These are phyloP conservation scores for Nannizzia gypsea DNA, from an alignment of 2,329 filamentous ascomycete species.

Conservation along the genomic window DNA sequence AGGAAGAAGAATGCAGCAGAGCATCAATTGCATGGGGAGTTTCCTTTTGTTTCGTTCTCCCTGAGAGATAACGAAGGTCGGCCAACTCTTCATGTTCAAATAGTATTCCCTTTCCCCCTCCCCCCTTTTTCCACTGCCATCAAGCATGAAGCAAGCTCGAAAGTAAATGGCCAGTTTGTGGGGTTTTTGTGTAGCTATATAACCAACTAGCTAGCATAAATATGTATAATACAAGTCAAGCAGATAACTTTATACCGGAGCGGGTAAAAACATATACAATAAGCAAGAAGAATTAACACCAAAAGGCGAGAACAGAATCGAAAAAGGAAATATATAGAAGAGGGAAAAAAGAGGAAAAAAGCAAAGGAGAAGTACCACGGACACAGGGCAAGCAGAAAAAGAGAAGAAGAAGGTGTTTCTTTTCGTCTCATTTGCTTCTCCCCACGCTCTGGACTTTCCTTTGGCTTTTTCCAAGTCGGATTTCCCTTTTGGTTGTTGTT, in stretches of 20 bases:
- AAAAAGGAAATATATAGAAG: not conserved
- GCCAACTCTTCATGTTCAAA: not conserved
- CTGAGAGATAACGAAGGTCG: not conserved
- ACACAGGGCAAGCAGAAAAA: not conserved
- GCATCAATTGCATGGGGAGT: not conserved
- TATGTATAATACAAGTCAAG: conserved; percentile 1
- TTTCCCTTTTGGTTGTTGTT: not conserved
- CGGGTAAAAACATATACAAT: conserved; percentile 1
- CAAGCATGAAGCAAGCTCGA: not conserved
- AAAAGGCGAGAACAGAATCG: not conserved
- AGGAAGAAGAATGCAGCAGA: not conserved
- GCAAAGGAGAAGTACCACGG: not conserved
- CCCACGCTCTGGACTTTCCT: not conserved
- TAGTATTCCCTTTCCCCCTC: not conserved
- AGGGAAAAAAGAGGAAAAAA: not conserved
- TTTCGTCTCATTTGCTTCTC: not conserved
- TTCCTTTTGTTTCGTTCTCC: not conserved
- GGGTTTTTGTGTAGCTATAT: conserved; percentile 2
- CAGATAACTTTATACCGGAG: not conserved
- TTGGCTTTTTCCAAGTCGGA: conserved; percentile 3
- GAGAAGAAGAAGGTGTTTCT: not conserved
- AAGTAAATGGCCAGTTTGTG: not conserved
- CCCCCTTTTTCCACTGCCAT: not conserved
- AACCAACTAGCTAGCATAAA: conserved; percentile 1
- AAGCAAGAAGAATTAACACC: not conserved